Evolutionary conservation across 805 yeast species (phyloP), one percentile per base, ranked within the genome.

Genomic region (Diddensiella caesifluorescens): DNA sequence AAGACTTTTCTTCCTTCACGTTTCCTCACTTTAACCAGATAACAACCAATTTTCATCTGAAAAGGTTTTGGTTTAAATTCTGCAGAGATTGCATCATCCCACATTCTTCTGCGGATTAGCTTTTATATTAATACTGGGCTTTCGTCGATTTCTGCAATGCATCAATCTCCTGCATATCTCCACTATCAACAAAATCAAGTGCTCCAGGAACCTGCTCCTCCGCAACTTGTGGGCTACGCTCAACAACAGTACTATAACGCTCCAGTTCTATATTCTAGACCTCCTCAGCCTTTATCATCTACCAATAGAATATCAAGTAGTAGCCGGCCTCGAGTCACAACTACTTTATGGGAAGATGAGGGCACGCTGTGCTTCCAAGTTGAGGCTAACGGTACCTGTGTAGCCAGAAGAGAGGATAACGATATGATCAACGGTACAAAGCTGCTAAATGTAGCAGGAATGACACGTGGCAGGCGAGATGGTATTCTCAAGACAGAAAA

Each of bases 261-360:
- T n/a, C n/a, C n/a, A n/a, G n/a, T n/a, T n/a, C n/a, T n/a, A n/a
- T n/a, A n/a, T n/a, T n/a, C 28, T 25, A 10, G 28, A 10, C 28
- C 12, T 25, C 28, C 28, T 25, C 28, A 25, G 28, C 28, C n/a
- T n/a, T 5, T 23, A 33, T 16, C 23, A 6, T 13, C 36, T 23
- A 16, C 12, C 26, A 33, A 12, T 16, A 33, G 16, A 3, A 21
- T 16, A 7, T 6, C 7, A 22, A 3, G 22, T 3, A 5, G 20
- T 18, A 23, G 20, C 9, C n/a, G 48, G 13, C 79, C 80, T 39
- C 63, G 75, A 47, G 86, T 83, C 39, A 81, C 88, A 39, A 83
- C 92, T 18, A 83, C 92, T n/a, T 75, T 81, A 74, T 84, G 95
- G 95, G 92, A 84, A 57, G 94, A 84, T 58, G 94, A 84, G 56